A percentile compares a stretch with the other conserved stretches of the same genome.
These are phyloP conservation scores for Ustilago lituana DNA, from an alignment of 1,284 basidiomycete genomes.

Conservation along the genomic window DNA sequence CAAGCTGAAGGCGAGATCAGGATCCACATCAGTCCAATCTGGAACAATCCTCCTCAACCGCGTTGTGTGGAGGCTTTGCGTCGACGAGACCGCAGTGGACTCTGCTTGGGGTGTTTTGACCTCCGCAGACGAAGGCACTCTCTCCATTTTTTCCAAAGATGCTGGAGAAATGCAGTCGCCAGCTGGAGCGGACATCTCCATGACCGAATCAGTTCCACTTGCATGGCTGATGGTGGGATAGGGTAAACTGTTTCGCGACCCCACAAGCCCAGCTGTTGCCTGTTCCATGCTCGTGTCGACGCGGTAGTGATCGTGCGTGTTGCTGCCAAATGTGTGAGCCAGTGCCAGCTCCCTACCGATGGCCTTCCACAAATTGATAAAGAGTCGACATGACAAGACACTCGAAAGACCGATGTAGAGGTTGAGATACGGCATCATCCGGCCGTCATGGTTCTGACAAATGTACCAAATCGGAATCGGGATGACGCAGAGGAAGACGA, in stretches of 20 bases:
- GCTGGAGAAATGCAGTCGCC: slow-evolving; percentile 5
- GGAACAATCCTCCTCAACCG: slow-evolving; percentile 28
- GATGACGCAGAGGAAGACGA: slow-evolving; percentile 42
- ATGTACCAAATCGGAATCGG: slow-evolving; percentile 48
- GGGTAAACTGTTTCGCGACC: slow-evolving; percentile 8
- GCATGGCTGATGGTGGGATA: not conserved
- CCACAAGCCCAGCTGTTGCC: slow-evolving; percentile 27
- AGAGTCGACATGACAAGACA: slow-evolving; percentile 42
- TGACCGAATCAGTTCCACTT: slow-evolving; percentile 12
- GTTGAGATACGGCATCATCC: slow-evolving; percentile 50
- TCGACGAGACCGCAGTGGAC: slow-evolving; percentile 13
- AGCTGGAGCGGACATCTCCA: not conserved
- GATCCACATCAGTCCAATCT: slow-evolving; percentile 49
- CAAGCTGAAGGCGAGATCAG: slow-evolving; percentile 41
- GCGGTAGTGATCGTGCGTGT: slow-evolving; percentile 28
- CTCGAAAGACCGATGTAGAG: slow-evolving; percentile 47
- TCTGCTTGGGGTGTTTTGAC: not conserved
- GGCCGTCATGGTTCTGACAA: slow-evolving; percentile 29
- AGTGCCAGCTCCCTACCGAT: slow-evolving; percentile 44
- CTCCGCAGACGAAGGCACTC: slow-evolving; percentile 4
- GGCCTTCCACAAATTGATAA: slow-evolving; percentile 52
- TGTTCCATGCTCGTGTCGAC: slow-evolving; percentile 31
- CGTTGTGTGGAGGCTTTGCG: slow-evolving; percentile 9
- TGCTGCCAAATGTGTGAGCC: slow-evolving; percentile 39
- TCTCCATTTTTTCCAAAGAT: slow-evolving; percentile 22